Evolutionary conservation across 257 asterid genomes (phyloP).

Genomic region (Nicotiana tabacum): DNA sequence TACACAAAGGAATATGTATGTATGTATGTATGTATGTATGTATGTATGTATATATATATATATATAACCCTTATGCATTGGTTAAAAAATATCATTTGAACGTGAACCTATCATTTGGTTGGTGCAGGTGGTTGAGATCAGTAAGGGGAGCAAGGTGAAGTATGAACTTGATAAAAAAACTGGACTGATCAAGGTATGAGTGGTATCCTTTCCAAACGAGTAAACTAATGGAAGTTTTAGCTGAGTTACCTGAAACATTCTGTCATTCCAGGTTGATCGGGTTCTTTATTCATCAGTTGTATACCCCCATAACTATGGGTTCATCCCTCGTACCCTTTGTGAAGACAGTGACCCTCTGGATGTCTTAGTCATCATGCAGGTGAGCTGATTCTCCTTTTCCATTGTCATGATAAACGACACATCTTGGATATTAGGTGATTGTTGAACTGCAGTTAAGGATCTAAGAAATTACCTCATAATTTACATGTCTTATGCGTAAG

Average conservation of each 20-base stretch:
- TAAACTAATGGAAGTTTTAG: not conserved
- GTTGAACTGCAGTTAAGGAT: not conserved
- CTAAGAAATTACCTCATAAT: not conserved
- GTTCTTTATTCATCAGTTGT: conserved; percentile 95
- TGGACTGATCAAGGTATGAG: conserved; percentile 86
- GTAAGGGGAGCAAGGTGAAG: conserved; percentile 96
- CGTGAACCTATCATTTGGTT: not conserved
- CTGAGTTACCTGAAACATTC: not conserved
- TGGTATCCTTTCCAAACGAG: not conserved
- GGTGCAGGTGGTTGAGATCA: conserved; percentile 86
- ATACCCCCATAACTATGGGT: conserved; percentile 98
- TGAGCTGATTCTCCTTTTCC: conserved; percentile 15
- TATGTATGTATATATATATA: no score
- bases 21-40: no score
- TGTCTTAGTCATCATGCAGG: conserved; percentile 99
- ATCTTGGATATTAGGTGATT: not conserved
- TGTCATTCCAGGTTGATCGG: conserved; percentile 73
- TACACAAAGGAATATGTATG: no score
- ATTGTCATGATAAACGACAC: conserved; percentile 1
- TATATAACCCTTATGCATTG: not conserved
- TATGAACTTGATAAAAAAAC: conserved; percentile 93
- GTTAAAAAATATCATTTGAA: not conserved
- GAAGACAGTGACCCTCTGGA: conserved; percentile 94
- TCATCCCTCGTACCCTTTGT: conserved; percentile 92
- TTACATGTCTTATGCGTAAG: not conserved